Evolutionary conservation across 164 flowering plant genomes (phyloP).

Genomic region (Taxillus chinensis): DNA sequence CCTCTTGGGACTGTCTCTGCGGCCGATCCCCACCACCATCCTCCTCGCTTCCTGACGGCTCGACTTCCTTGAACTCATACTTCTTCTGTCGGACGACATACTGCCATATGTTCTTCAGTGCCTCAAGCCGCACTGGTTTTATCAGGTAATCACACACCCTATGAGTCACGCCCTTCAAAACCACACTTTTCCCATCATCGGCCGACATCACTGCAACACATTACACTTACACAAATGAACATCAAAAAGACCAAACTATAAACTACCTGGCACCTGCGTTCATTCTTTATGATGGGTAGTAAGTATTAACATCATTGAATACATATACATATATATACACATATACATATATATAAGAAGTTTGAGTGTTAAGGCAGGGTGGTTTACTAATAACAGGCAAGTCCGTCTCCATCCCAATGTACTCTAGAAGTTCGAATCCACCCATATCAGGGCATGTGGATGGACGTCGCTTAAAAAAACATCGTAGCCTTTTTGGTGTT

Average conservation of each 20-base stretch:
- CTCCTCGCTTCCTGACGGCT: slow-evolving; percentile 64
- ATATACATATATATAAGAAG: too few species aligned
- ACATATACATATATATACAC: too few species aligned
- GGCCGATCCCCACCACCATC: slow-evolving; percentile 37
- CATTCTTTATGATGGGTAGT: too few species aligned
- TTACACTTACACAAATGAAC: background rate
- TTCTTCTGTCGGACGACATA: slow-evolving; percentile 81
- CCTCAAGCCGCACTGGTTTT: slow-evolving; percentile 1
- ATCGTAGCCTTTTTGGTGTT: background rate
- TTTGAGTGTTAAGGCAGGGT: background rate
- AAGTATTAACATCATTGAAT: too few species aligned
- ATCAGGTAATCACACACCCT: background rate
- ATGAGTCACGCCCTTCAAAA: slow-evolving; percentile 2
- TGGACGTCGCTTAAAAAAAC: background rate
- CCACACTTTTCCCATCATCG: slow-evolving; percentile 1
- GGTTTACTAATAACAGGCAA: background rate
- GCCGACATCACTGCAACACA: background rate
- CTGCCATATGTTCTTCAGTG: slow-evolving; percentile 39
- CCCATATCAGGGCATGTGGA: background rate
- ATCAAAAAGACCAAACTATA: too few species aligned
- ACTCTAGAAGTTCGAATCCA: background rate
- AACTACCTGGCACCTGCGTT: too few species aligned
- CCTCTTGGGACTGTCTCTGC: slow-evolving; percentile 46
- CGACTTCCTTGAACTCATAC: slow-evolving; percentile 62
- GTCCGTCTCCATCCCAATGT: background rate